Conservation (phyloP, 257 asterid genomes). For the Lycium barbarum region DNA sequence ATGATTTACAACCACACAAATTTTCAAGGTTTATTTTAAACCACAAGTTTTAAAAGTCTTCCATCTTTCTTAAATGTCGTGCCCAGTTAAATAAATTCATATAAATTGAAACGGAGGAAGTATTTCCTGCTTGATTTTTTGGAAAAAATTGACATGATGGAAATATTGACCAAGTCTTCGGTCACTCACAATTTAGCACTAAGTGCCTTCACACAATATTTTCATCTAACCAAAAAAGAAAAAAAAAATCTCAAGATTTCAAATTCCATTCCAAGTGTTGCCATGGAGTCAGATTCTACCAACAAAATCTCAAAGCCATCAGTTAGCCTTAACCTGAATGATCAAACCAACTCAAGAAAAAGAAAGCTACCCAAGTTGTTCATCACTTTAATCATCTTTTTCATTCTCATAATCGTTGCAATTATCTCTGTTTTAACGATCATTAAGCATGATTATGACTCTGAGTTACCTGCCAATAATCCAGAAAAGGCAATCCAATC, state of each 20-base stretch:
- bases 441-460: constrained; percentile 25
- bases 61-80: no score
- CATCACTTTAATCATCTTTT: constrained; percentile 17
- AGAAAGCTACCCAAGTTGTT: background rate
- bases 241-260: background rate
- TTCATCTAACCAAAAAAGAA: background rate
- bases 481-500: background rate
- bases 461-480: constrained; percentile 11
- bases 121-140: background rate
- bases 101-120: background rate
- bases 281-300: background rate
- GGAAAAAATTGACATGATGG: background rate
- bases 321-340: background rate
- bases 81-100: no score
- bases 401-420: background rate
- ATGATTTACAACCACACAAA: no score
- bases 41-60: no score
- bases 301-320: background rate
- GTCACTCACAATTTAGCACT: background rate
- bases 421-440: constrained; percentile 19
- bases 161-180: background rate
- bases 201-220: background rate
- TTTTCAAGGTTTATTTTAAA: no score
- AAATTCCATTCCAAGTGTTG: background rate
- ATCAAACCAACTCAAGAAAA: constrained; percentile 3